phyloP scores from a whole-genome alignment of 176 grass and related monocot genomes.

The Oryza nivara region DNA sequence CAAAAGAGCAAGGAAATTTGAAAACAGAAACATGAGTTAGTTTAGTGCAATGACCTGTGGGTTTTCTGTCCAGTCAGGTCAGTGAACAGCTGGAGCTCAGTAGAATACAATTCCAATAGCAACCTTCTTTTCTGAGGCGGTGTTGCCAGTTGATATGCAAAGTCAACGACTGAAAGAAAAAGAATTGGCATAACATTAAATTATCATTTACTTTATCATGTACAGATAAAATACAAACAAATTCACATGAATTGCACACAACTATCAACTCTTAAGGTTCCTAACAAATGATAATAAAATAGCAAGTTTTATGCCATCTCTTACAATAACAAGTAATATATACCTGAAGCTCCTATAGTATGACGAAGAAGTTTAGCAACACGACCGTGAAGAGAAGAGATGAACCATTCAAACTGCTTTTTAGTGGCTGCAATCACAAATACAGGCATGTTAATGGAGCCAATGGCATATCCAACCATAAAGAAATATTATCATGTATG shows the following conservation, averaged over 20 bases:
- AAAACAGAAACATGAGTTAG: slow-evolving; percentile 1
- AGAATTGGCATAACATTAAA: slow-evolving; percentile 19
- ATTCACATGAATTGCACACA: not conserved
- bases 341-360: slow-evolving; percentile 75
- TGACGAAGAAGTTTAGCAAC: slow-evolving; percentile 79
- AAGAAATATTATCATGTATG: not conserved
- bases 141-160: slow-evolving; percentile 63
- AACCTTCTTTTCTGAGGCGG: slow-evolving; percentile 73
- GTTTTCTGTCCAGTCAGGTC: slow-evolving; percentile 73
- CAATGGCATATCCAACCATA: slow-evolving; percentile 15
- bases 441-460: slow-evolving; percentile 21
- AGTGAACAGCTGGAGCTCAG: slow-evolving; percentile 92
- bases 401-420: slow-evolving; percentile 82
- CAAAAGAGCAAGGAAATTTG: not conserved
- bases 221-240: slow-evolving; percentile 22
- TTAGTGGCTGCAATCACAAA: slow-evolving; percentile 64
- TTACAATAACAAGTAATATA: not conserved
- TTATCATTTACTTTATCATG: slow-evolving; percentile 6
- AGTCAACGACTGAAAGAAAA: slow-evolving; percentile 78
- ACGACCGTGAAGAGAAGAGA: slow-evolving; percentile 85
- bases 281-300: slow-evolving; percentile 11
- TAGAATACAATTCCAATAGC: slow-evolving; percentile 89
- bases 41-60: slow-evolving; percentile 45
- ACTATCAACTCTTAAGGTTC: not conserved
- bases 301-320: not conserved